Base-by-base conservation (phyloP, 768 basidiomycete species). In the Trametes villosa region DNA sequence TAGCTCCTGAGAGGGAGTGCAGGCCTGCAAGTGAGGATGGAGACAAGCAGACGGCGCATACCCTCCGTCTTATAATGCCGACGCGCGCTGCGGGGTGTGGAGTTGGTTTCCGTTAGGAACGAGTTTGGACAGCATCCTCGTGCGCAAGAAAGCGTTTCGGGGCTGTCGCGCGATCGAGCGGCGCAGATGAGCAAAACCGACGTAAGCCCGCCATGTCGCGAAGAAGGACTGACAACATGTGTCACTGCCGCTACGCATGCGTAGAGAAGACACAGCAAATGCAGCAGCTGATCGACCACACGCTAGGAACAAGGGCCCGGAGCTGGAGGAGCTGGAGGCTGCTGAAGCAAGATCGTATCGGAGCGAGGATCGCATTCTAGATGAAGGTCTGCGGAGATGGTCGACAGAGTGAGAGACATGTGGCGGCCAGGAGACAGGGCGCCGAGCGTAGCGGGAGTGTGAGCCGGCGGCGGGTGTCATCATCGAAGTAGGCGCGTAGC, bases 301-400 rank as follows among this genome's bases (percentile, higher is more conserved):
- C 55, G 56, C 53, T 38, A 58, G 57, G 62, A 45, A 63, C 62
- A 29, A 41, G 27, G 57, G 47, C 20, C 17, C 34, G 34, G 40
- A 47, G 54, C 44, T 50, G 38, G 42, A 62, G 41, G n/a, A 12
- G 38, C 47, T 30, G 26, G 33, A 36, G 44, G 50, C 26, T 15
- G 60, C 53, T 48, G 38, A 22, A 53, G 51, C 22, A 49, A 63
- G 62, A 63, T 63, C 42, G 11, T 15, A 63, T 63, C 62, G 57
- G 51, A 44, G 30, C 29, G 29, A 24, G 34, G 52, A 50, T 55
- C 40, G 47, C 45, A 45, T 50, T n/a, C 41, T 18, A 17, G 51
- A 63, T 49, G 62, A 22, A 46, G 33, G 44, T n/a, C 6, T 24
- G 55, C 46, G 49, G 46, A 57, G 55, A 38, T 52, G 56, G 41